phyloP scores from a whole-genome alignment of 345 rosid species.

The Gossypium bickii region DNA sequence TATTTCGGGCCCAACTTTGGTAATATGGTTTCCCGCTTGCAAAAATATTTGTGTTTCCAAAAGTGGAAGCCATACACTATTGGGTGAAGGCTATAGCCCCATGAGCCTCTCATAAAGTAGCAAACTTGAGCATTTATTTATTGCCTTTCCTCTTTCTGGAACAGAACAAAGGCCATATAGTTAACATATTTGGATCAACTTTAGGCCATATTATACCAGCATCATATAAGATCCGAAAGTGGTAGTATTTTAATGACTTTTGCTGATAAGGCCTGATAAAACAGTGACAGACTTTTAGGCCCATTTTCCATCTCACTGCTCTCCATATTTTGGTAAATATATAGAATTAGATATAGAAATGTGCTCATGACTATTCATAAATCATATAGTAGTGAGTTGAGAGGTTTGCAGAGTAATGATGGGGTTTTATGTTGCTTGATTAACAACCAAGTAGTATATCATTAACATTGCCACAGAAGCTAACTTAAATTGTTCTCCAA shows the following conservation, averaged over 20 bases:
- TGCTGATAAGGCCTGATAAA: background rate
- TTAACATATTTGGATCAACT: background rate
- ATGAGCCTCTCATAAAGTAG: background rate
- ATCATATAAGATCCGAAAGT: background rate
- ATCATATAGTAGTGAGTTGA: background rate
- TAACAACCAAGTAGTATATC: background rate
- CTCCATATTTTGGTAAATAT: background rate
- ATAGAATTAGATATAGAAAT: too few relatives aligned
- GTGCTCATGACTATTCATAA: background rate
- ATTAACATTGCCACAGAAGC: background rate
- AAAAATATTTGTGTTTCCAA: too few relatives aligned
- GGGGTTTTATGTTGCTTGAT: background rate
- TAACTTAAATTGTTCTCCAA: slow-evolving; percentile 5
- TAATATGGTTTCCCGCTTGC: too few relatives aligned
- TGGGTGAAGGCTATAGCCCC: background rate
- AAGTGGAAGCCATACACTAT: too few relatives aligned
- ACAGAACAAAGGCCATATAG: too few relatives aligned
- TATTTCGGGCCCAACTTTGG: too few relatives aligned
- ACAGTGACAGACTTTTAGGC: background rate
- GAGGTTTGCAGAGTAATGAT: background rate
- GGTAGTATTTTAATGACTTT: background rate
- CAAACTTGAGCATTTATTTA: background rate
- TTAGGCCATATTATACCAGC: background rate
- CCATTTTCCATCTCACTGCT: background rate
- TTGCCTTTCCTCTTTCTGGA: background rate